Evolutionary conservation across 495 filamentous ascomycete species (phyloP), one percentile per base, ranked within the genome.

Genomic region (Penicillium cataractarum): DNA sequence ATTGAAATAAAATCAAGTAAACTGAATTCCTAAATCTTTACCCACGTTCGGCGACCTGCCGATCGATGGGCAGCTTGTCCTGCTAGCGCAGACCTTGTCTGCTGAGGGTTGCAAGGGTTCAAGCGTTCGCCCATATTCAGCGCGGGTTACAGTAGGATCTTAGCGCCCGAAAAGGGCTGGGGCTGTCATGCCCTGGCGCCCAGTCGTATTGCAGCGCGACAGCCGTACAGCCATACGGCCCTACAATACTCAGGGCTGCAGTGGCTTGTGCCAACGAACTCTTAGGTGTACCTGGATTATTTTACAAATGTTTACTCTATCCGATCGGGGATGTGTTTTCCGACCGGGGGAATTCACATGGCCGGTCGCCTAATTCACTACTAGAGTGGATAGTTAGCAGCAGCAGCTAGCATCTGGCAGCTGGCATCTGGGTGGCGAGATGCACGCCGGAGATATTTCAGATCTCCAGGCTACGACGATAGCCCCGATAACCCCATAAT

Each of bases 391-490:
- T 10, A 44, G 17, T 42, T 19, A 6, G 35, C 35, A n/a, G n/a
- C n/a, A n/a, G n/a, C 4, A 15, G 15, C 15, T 42, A 6, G 9
- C 42, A 46, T 0, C 42, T 26, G 46, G 46, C 46, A 50, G 24
- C 46, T 50, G 24, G 46, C 42, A 46, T 46, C 42, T 46, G 42
- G n/a, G 42, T 29, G 24, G 46, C 46, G 13, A 29, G 46, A 50
- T 50, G 46, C 46, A 46, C 21, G 42, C 12, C 46, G 46, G 46
- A 50, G 24, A 50, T 50, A 50, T 50, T 29, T 50, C 46, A n/a
- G 22, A 50, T 50, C 46, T 50, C 46, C 44, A 29, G 46, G 13
- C 13, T 15, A 12, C 24, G 46, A 50, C 22, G 1, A 50, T 49
- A 26, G 22, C 46, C 46, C 22, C 46, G 24, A 4, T 49, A 26